Evolutionary conservation across 169 alveolate genomes (phyloP).

Genomic region (Plasmodium vinckei): DNA sequence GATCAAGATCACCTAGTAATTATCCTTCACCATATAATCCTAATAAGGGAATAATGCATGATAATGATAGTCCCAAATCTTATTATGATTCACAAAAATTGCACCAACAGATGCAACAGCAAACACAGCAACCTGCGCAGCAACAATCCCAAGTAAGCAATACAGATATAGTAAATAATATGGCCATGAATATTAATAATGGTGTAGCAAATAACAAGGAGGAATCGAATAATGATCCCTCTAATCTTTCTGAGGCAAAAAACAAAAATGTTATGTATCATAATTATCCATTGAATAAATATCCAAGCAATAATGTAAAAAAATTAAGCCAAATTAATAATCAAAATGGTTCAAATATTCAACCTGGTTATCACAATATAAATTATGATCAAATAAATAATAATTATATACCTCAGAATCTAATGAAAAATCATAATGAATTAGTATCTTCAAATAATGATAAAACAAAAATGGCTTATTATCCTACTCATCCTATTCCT

Average conservation of each 20-base stretch:
- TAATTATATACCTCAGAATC: constrained; percentile 39
- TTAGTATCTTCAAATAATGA: constrained; percentile 1
- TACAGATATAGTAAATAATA: too few relatives aligned
- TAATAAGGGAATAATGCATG: constrained; percentile 15
- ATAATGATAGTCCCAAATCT: constrained; percentile 5
- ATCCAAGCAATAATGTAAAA: constrained; percentile 28
- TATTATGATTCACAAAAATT: too few relatives aligned
- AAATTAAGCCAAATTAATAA: constrained; percentile 15
- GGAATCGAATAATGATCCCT: constrained; percentile 2
- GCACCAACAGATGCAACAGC: too few relatives aligned
- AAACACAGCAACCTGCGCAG: too few relatives aligned
- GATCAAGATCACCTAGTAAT: constrained; percentile 33
- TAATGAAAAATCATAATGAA: constrained; percentile 21
- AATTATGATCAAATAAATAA: constrained; percentile 13
- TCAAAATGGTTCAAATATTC: constrained; percentile 43
- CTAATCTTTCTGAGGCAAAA: neutral
- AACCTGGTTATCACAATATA: constrained; percentile 22
- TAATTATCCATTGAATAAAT: constrained; percentile 16
- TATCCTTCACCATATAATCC: constrained; percentile 16
- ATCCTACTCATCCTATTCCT: constrained; percentile 14
- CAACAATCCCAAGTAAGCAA: too few relatives aligned
- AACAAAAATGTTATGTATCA: constrained; percentile 44
- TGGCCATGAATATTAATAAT: neutral
- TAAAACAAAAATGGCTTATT: constrained; percentile 8
- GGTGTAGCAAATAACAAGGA: constrained; percentile 22